These are phyloP conservation scores for Vicia villosa DNA, from an alignment of 306 rosid genomes.

Conservation along the genomic window DNA sequence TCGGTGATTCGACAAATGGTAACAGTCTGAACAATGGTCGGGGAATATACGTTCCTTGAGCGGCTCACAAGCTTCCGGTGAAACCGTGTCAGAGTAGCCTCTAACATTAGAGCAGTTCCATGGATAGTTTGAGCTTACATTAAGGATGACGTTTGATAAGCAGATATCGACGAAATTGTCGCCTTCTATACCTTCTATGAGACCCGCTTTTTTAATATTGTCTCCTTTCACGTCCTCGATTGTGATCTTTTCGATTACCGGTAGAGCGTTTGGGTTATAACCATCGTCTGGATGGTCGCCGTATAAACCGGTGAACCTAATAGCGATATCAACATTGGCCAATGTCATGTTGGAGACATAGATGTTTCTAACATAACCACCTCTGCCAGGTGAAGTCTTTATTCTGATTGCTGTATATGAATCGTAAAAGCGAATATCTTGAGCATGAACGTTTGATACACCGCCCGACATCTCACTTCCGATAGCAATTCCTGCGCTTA, in stretches of 20 bases:
- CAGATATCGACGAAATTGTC: slow-evolving; percentile 62
- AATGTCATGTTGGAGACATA: slow-evolving; percentile 62
- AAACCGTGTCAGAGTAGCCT: slow-evolving; percentile 66
- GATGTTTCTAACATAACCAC: slow-evolving; percentile 75
- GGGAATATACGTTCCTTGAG: slow-evolving; percentile 59
- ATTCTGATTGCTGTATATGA: slow-evolving; percentile 58
- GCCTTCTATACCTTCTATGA: slow-evolving; percentile 70
- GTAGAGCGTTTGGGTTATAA: slow-evolving; percentile 62
- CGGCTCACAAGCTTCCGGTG: slow-evolving; percentile 61
- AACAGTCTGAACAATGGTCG: slow-evolving; percentile 68
- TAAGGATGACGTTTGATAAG: slow-evolving; percentile 58
- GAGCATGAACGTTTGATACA: slow-evolving; percentile 65
- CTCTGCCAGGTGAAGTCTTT: slow-evolving; percentile 85
- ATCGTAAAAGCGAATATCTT: slow-evolving; percentile 54
- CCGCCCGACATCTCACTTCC: slow-evolving; percentile 96
- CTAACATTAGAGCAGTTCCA: slow-evolving; percentile 74
- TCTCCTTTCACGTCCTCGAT: slow-evolving; percentile 59
- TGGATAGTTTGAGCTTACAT: slow-evolving; percentile 54
- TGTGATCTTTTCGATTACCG: slow-evolving; percentile 60
- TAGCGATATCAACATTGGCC: slow-evolving; percentile 54
- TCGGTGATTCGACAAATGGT: slow-evolving; percentile 48
- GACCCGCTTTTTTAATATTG: slow-evolving; percentile 58
- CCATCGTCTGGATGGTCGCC: slow-evolving; percentile 76
- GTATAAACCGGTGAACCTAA: slow-evolving; percentile 63
- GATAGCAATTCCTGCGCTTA: slow-evolving; percentile 71